Evolutionary conservation across 1,139 yeast genomes (phyloP), one percentile per base, ranked within the genome.

Genomic region (Kodamaea arcana): DNA sequence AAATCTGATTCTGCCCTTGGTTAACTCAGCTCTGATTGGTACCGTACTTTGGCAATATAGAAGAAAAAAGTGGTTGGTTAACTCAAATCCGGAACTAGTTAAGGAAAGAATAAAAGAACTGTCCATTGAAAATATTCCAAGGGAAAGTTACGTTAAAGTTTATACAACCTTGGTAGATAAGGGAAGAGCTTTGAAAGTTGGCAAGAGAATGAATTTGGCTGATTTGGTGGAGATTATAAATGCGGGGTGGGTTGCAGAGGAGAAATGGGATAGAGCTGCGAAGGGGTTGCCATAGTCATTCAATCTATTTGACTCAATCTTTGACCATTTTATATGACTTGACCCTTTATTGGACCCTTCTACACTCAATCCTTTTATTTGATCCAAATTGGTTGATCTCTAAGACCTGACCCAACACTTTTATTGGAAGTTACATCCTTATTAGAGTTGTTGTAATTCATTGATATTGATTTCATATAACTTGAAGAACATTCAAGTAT

Each of bases 241-340:
- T 47, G 72, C 77, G 4, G 92, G 90, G 6, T 83, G 94, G 94
- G 63, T 68, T 14, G 76, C 75, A 36, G 75, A 74, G 15, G 80
- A 72, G 40, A 72, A 72, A 47, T 82, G 85, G 81, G 86, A 79
- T 35, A 50, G 75, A 29, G 78, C 78, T 7, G 75, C 75, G 5
- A 59, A 54, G 33, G 78, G 78, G 1, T 48, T 68, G 33, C 57
- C 72, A 15, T 64, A 43, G 45, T 18, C 22, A 7, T 7, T 18
- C n/a, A n/a, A n/a, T n/a, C n/a, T n/a, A n/a, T n/a, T n/a, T n/a
- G n/a, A n/a, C n/a, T n/a, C n/a, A n/a, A n/a, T n/a, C n/a, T n/a
- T n/a, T n/a, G n/a, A n/a, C n/a, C n/a, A n/a, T n/a, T n/a, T n/a
- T n/a, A n/a, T n/a, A n/a, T n/a, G n/a, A n/a, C n/a, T n/a, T n/a